Evolutionary conservation across 352 stramenopile species (phyloP).

Genomic region (Albugo candida): DNA sequence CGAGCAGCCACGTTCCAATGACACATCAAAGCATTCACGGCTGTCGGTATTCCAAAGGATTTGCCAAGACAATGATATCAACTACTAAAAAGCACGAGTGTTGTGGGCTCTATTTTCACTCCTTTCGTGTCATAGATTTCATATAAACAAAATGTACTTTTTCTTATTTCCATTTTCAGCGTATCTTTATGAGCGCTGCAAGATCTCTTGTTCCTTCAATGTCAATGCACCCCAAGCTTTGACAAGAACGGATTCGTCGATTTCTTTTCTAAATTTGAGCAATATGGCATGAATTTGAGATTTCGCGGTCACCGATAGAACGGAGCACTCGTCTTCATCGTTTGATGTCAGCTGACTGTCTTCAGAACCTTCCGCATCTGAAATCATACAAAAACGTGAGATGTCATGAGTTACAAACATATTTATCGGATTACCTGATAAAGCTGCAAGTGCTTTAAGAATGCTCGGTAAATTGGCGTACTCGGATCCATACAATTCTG

Average conservation of each 20-base stretch:
- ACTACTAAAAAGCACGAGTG: too few relatives aligned
- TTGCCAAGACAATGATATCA: slow-evolving; percentile 32
- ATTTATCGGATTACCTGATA: slow-evolving; percentile 30
- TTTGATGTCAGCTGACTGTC: slow-evolving; percentile 26
- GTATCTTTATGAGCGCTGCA: slow-evolving; percentile 29
- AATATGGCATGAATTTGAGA: slow-evolving; percentile 17
- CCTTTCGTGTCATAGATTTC: too few relatives aligned
- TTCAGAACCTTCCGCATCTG: slow-evolving; percentile 40
- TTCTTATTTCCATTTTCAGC: background rate
- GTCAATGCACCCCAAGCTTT: slow-evolving; percentile 47
- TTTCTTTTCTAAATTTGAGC: background rate
- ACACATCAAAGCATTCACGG: slow-evolving; percentile 32
- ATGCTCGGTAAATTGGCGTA: slow-evolving; percentile 43
- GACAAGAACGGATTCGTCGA: slow-evolving; percentile 20
- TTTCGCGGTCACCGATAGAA: slow-evolving; percentile 44
- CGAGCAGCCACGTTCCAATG: background rate
- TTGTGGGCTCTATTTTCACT: too few relatives aligned
- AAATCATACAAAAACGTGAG: background rate
- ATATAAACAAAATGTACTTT: too few relatives aligned
- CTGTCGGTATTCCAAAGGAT: slow-evolving; percentile 72
- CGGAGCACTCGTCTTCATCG: slow-evolving; percentile 46
- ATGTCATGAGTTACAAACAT: slow-evolving; percentile 1
- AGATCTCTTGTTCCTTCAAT: slow-evolving; percentile 42
- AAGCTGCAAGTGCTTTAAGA: slow-evolving; percentile 55
- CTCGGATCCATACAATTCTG: slow-evolving; percentile 38